Base-by-base conservation (phyloP, 2,329 filamentous ascomycete species). In the Pseudocercospora fuligena region DNA sequence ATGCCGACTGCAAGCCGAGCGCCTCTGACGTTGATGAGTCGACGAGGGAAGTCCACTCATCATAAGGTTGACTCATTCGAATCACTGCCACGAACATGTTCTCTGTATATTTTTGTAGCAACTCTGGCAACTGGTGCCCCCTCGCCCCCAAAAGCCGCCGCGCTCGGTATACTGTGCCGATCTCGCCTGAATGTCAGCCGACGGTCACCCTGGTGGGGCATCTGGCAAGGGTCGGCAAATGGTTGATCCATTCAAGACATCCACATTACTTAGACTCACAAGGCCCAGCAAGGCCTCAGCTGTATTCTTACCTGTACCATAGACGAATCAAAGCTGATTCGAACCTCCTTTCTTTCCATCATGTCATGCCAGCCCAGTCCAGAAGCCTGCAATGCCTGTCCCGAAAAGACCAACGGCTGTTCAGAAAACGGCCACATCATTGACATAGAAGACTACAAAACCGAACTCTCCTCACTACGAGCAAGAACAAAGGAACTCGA, bases 391-490 rank as follows among this genome's bases (percentile, higher is more conserved):
- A 67, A 67, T 23, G 57, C 23, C 16, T 29, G 51, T 19, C 16
- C 51, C 23, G 23, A 54, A 12, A 54, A 54, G 46, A 49, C 46
- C 23, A 29, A 54, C 25, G 16, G 40, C 51, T 73, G 71, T 62
- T 54, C 65, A 23, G 57, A 64, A n/a, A 66, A 63, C 31, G 33
- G 60, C 63, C 51, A 70, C 19, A 31, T 67, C 3, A 61, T 64
- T 11, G 74, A 76, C 62, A 76, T 76, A 16, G 74, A 76, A 66
- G 74, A 76, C 65, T 75, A 75, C 69, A 72, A 73, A 53, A 70
- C 68, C 40, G 73, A 76, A 51, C 70, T 75, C n/a, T 46, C 70
- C 33, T 68, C 71, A 2, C 69, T 76, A 8, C 68, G 72, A 60
- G 72, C 73, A 21, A 69, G 74, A 53, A 73, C 74, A 12, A 69